A percentile compares a stretch with the other conserved stretches of the same genome.
Conservation (phyloP, 306 rosid genomes). For the Rosa chinensis region DNA sequence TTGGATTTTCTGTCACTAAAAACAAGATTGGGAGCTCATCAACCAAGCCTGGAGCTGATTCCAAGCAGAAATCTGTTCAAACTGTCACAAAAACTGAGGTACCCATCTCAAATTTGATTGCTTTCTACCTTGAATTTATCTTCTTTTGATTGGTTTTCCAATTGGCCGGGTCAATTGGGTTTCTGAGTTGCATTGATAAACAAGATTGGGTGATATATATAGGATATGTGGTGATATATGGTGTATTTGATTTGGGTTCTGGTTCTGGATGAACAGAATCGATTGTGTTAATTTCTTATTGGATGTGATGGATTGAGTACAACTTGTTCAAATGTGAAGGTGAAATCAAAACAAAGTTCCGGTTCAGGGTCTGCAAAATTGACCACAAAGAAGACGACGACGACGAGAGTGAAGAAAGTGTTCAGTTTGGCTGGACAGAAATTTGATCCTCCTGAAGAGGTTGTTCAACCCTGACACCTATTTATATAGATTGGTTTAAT, state of each 20-base stretch:
- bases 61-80: constrained; percentile 53
- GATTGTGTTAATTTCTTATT: constrained; percentile 17
- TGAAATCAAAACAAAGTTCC: constrained; percentile 49
- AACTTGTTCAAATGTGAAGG: constrained; percentile 52
- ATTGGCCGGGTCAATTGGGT: constrained; percentile 11
- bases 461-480: constrained; percentile 27
- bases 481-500: constrained; percentile 20
- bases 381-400: constrained; percentile 33
- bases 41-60: constrained; percentile 43
- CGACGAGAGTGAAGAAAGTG: constrained; percentile 70
- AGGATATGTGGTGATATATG: background rate
- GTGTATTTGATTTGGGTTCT: background rate
- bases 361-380: constrained; percentile 45
- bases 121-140: constrained; percentile 11
- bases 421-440: constrained; percentile 84
- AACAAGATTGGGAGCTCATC: constrained; percentile 54
- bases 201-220: background rate
- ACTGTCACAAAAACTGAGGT: constrained; percentile 65
- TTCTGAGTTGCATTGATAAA: constrained; percentile 6
- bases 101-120: constrained; percentile 24
- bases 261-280: constrained; percentile 6
- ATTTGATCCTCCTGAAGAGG: constrained; percentile 95
- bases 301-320: constrained; percentile 25
- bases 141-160: constrained; percentile 26
- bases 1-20: constrained; percentile 45